phyloP scores from a whole-genome alignment of 1,284 basidiomycete genomes.

The Calocybe gambosa region DNA sequence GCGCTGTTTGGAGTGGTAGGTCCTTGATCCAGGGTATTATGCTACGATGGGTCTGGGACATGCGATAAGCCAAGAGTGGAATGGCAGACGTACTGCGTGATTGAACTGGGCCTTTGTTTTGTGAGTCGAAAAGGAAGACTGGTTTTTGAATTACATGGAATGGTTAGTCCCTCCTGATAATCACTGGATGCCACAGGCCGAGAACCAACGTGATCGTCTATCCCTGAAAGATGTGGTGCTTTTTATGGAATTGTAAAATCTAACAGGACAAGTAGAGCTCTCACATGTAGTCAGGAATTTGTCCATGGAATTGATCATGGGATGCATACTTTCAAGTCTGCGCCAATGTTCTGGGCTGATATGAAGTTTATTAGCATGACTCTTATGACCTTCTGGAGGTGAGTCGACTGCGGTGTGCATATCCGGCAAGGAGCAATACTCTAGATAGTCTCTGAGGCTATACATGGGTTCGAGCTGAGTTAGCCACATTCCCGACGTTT shows the following conservation, averaged over 20 bases:
- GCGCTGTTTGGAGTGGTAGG: constrained; percentile 49
- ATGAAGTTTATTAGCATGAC: constrained; percentile 37
- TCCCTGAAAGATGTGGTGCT: constrained; percentile 24
- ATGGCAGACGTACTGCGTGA: constrained; percentile 29
- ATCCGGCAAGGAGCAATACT: constrained; percentile 39
- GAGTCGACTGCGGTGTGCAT: constrained; percentile 31
- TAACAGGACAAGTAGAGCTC: constrained; percentile 7
- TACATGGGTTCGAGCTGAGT: constrained; percentile 26
- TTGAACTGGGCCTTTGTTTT: constrained; percentile 26
- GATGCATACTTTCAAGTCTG: constrained; percentile 39
- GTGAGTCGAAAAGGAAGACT: constrained; percentile 26
- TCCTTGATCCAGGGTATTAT: constrained; percentile 36
- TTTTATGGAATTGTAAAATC: not conserved
- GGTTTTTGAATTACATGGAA: constrained; percentile 37
- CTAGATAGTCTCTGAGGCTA: constrained; percentile 44
- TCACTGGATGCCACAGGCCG: constrained; percentile 25
- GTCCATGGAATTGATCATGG: constrained; percentile 27
- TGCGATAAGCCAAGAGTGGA: not conserved
- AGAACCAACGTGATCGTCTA: constrained; percentile 31
- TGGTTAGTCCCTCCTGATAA: constrained; percentile 36
- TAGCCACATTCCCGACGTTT: not conserved
- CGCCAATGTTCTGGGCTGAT: constrained; percentile 43
- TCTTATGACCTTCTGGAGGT: constrained; percentile 38
- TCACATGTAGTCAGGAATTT: constrained; percentile 31
- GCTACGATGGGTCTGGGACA: constrained; percentile 15